Evolutionary conservation across 2,329 filamentous ascomycete genomes (phyloP).

Genomic region (Xylariaceae sp.): DNA sequence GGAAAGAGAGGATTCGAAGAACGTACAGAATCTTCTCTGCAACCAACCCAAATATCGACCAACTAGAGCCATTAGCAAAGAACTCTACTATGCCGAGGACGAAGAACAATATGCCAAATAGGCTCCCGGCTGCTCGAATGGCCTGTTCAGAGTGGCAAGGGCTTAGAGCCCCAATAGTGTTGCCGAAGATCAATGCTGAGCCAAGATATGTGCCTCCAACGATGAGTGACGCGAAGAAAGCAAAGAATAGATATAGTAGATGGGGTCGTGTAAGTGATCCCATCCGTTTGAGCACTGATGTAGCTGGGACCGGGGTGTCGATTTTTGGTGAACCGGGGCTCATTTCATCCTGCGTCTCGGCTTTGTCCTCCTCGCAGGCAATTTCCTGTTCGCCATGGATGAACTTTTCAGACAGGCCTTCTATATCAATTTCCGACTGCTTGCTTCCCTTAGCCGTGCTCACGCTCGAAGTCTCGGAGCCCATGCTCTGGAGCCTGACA

Average conservation of each 20-base stretch:
- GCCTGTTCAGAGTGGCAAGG: constrained; percentile 41
- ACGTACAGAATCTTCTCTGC: constrained; percentile 65
- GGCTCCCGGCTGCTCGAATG: constrained; percentile 35
- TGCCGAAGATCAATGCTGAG: constrained; percentile 56
- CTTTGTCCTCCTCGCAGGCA: constrained; percentile 8
- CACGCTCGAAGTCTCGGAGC: constrained; percentile 34
- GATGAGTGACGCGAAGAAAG: constrained; percentile 45
- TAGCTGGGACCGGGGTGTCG: constrained; percentile 27
- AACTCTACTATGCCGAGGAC: constrained; percentile 55
- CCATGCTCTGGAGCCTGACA: constrained; percentile 32
- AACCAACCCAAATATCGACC: constrained; percentile 50
- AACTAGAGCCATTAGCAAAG: constrained; percentile 59
- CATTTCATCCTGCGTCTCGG: constrained; percentile 9
- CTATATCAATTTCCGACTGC: constrained; percentile 37
- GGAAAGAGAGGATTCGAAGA: constrained; percentile 62
- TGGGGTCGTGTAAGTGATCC: constrained; percentile 39
- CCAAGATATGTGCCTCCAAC: constrained; percentile 54
- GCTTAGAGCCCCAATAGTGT: constrained; percentile 50
- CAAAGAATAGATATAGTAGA: constrained; percentile 38
- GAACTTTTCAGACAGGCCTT: constrained; percentile 19
- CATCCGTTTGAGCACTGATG: constrained; percentile 39
- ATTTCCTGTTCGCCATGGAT: constrained; percentile 16
- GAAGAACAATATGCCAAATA: constrained; percentile 45
- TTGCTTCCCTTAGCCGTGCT: constrained; percentile 28
- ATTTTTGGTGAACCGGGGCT: constrained; percentile 8